phyloP scores from a whole-genome alignment of 2,329 filamentous ascomycete genomes.

The Endothia cerciana region DNA sequence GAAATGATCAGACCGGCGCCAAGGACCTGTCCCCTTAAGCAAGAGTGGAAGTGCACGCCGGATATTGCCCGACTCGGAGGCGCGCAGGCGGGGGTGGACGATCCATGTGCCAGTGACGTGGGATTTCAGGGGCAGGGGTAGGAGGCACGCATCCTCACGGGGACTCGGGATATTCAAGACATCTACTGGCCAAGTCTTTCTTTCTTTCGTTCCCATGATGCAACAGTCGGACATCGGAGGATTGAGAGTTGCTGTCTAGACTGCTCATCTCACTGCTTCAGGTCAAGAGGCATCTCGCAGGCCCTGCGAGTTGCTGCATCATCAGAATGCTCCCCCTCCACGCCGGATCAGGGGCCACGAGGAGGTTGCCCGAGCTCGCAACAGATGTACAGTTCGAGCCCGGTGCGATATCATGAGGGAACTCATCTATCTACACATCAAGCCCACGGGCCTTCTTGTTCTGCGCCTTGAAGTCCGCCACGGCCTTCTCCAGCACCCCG shows the following conservation, averaged over 20 bases:
- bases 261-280: neutral
- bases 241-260: no score
- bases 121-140: neutral
- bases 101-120: neutral
- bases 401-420: neutral
- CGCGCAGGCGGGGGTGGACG: neutral
- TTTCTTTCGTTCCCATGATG: neutral
- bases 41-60: neutral
- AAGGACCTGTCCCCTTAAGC: neutral
- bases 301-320: no score
- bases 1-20: neutral
- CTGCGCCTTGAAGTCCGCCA: conserved; percentile 29
- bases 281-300: no score
- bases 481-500: conserved; percentile 24
- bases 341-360: no score
- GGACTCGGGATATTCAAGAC: neutral
- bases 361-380: neutral
- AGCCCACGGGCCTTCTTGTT: conserved; percentile 24
- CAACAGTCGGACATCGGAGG: no score
- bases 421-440: conserved; percentile 7
- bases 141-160: neutral
- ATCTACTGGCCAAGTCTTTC: neutral
- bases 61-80: neutral
- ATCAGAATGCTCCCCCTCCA: no score
- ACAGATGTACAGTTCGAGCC: neutral